Evolutionary conservation across 225 moss, liverwort and hornwort species (phyloP), one percentile per base, ranked within the genome.

Genomic region (Marchantia paleacea): DNA sequence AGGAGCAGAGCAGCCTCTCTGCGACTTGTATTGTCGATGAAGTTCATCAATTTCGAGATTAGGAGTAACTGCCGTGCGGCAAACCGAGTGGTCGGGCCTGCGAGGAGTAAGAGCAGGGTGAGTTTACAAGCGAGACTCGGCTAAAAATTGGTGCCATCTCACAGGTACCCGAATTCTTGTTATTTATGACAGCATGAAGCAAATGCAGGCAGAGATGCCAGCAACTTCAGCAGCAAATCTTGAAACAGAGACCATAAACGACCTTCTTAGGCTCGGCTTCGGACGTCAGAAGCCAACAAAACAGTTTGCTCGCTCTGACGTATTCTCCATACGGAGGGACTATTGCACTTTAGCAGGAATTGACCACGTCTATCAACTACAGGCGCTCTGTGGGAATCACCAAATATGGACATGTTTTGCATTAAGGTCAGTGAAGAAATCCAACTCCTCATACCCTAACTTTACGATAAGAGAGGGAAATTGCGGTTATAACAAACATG

Each of bases 21-120:
- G 71, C 93, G 92, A 73, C 92, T 91, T 30, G 94, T 88, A 54
- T 90, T 88, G 80, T 99, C 99, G 50, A 91, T 92, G 75, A 94
- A 99, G 79, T 99, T 91, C 74, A 99, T 83, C 72, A 99, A 84
- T 77, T 85, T 89, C 78, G 90, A 92, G 77, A 99, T 85, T 78
- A 82, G 82, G 62, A 99, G 87, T 58, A 99, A 83, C 85, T 99
- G 99, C 48, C 95, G 91, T 70, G 92, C 93, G 69, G 91, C 90
- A 51, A 99, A 99, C 79, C 95, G 89, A 69, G 85, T 77, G 81
- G 84, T 89, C 63, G 92, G 86, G 78, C 95, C 97, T 99, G 81
- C 47, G 51, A 76, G 9, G 16, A 78, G 28, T 16, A 55, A 19
- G 20, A 39, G 15, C 9, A 66, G 8, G 57, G 15, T 73, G 5